phyloP scores from a whole-genome alignment of 129 eudicot species.

The Lonicera japonica region DNA sequence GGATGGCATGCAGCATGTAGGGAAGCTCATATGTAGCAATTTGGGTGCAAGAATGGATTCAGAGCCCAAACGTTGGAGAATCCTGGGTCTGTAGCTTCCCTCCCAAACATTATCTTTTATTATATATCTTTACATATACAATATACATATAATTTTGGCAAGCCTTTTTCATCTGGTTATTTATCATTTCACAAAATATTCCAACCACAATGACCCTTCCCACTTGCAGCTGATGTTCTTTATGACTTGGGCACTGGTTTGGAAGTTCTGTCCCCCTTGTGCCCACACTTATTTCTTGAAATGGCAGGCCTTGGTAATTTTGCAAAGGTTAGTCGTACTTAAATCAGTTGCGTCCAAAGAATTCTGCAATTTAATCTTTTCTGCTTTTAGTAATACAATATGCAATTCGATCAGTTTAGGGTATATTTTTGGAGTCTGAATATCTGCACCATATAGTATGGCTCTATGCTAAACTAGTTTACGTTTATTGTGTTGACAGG shows the following conservation, averaged over 20 bases:
- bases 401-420: too few species aligned
- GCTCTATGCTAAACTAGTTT: not conserved
- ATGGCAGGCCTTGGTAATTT: constrained; percentile 97
- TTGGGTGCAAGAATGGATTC: constrained; percentile 96
- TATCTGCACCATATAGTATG: too few species aligned
- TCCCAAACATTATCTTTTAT: not conserved
- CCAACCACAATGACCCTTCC: not conserved
- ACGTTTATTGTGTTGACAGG: constrained; percentile 35
- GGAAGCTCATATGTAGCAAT: constrained; percentile 90
- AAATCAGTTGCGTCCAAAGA: not conserved
- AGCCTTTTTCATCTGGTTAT: too few species aligned
- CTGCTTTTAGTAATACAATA: too few species aligned
- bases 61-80: constrained; percentile 94
- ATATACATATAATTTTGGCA: too few species aligned
- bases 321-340: constrained; percentile 51
- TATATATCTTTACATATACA: too few species aligned
- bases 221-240: constrained; percentile 79
- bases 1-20: constrained; percentile 94
- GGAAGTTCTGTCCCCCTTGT: constrained; percentile 82
- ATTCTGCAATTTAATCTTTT: not conserved
- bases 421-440: too few species aligned
- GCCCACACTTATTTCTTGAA: constrained; percentile 91
- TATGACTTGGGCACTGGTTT: constrained; percentile 88
- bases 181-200: not conserved
- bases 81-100: constrained; percentile 49